Percentiles rank a stretch among this genome's conserved stretches.
phyloP scores from a whole-genome alignment of 2,329 filamentous ascomycete genomes.

The Purpureocillium lavendulum region DNA sequence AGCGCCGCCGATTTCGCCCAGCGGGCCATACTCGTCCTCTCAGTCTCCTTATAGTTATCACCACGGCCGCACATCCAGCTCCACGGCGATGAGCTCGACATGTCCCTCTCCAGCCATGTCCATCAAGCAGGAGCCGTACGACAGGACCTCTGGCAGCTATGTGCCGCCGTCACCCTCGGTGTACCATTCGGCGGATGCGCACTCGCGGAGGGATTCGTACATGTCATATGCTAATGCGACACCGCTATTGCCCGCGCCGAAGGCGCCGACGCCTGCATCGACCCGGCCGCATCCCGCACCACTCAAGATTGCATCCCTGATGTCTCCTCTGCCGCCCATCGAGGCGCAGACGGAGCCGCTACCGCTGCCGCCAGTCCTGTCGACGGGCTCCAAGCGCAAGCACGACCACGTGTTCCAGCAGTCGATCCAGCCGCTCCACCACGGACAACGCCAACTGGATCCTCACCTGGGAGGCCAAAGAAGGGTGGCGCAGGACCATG shows the following conservation, averaged over 20 bases:
- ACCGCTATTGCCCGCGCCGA: slow-evolving; percentile 16
- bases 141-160: slow-evolving; percentile 26
- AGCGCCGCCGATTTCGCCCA: slow-evolving; percentile 23
- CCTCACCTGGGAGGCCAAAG: slow-evolving; percentile 17
- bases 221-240: slow-evolving; percentile 16
- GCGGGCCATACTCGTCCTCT: slow-evolving; percentile 24
- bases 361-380: slow-evolving; percentile 15
- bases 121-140: slow-evolving; percentile 24
- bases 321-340: slow-evolving; percentile 25
- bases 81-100: slow-evolving; percentile 15
- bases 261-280: too few relatives aligned
- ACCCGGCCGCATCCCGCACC: slow-evolving; percentile 17
- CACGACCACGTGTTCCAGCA: slow-evolving; percentile 25
- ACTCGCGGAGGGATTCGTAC: slow-evolving; percentile 21
- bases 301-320: slow-evolving; percentile 25
- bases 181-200: slow-evolving; percentile 17
- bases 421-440: slow-evolving; percentile 22
- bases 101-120: slow-evolving; percentile 20
- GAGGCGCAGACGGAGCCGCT: slow-evolving; percentile 23
- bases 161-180: slow-evolving; percentile 29
- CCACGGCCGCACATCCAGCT: slow-evolving; percentile 17
- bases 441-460: slow-evolving; percentile 28
- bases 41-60: slow-evolving; percentile 27
- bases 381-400: slow-evolving; percentile 27
- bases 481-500: slow-evolving; percentile 15